A percentile compares a stretch with the other conserved stretches of the same genome.
Conservation (phyloP, 495 filamentous ascomycete genomes). For the Aspergillus conjunctus region DNA sequence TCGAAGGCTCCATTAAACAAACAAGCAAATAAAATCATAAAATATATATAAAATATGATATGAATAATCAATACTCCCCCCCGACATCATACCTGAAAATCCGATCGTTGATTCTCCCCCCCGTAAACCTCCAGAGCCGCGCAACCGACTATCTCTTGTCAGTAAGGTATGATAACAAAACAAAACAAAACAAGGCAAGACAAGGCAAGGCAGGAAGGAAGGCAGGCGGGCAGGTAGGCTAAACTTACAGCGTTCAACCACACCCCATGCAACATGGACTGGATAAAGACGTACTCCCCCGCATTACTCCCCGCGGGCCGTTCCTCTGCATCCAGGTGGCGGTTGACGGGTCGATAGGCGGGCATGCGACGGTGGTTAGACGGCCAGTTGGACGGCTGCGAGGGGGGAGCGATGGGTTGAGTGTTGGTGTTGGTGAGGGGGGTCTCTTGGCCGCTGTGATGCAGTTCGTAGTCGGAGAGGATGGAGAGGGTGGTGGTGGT, state of each 20-base stretch:
- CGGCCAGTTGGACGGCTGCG: slow-evolving; percentile 42
- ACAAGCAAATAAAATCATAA: too few species aligned
- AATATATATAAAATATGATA: slow-evolving; percentile 5
- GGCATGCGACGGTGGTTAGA: slow-evolving; percentile 52
- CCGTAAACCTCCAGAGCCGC: slow-evolving; percentile 47
- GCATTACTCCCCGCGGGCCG: slow-evolving; percentile 46
- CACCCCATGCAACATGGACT: slow-evolving; percentile 55
- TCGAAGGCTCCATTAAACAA: too few species aligned
- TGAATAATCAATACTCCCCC: slow-evolving; percentile 46
- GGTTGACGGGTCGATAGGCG: slow-evolving; percentile 51
- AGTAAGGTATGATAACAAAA: too few species aligned
- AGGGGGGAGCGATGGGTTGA: slow-evolving; percentile 5
- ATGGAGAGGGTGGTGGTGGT: slow-evolving; percentile 31
- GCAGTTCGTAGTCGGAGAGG: slow-evolving; percentile 53
- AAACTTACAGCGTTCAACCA: slow-evolving; percentile 53
- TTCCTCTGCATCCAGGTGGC: slow-evolving; percentile 40
- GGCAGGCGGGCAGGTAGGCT: too few species aligned
- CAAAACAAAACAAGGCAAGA: background rate
- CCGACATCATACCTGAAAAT: slow-evolving; percentile 53
- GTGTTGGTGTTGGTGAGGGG: slow-evolving; percentile 14
- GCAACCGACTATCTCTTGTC: slow-evolving; percentile 29
- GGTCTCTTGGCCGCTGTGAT: slow-evolving; percentile 31
- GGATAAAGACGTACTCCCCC: slow-evolving; percentile 49
- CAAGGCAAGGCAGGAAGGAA: background rate
- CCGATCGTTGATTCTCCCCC: slow-evolving; percentile 45